Base-by-base conservation (phyloP, 2,329 filamentous ascomycete species). In the Cytospora piceae region DNA sequence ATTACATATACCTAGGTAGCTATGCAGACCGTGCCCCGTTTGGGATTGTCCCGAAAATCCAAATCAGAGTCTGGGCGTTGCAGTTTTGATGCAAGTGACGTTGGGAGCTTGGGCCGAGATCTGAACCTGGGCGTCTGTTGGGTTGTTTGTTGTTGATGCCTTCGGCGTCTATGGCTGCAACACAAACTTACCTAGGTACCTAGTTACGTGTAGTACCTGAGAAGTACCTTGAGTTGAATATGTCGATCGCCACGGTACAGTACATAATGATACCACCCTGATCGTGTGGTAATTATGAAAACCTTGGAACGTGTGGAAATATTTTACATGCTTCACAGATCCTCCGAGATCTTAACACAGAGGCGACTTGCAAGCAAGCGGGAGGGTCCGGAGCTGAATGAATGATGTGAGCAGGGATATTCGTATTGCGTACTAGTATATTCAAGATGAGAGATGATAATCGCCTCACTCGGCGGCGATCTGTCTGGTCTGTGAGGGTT, bases 81-180 rank as follows among this genome's bases (percentile, higher is more conserved):
- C 34, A 34, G 32, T 34, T 9, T 34, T 9, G 32, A 34, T 34
- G 32, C 32, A 53, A 37, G 59, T 27, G 59, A 61, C 59, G 11
- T 29, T 39, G 17, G 59, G 60, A 62, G 60, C 60, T 62, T 56
- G 60, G 60, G 60, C 60, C 60, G 55, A 24, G 46, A 42, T n/a
- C 6, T 42, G 17, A 20, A 42, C 39, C 39, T 9, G 39, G 14
- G 20, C 14, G 37, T 39, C 15, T 39, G 37, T 39, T 42, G 15
- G 39, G 39, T 7, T 42, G 17, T 42, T 42, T n/a, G 1, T 20
- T 12, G 20, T 42, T 9, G 8, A 11, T 34, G 32, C 32, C 39
- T 20, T 20, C 17, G 39, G 39, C 17, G 39, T 9, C 15, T 42
- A n/a, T 42, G 17, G 15, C 20, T 42, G 39, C 34, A 37, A 37